phyloP scores from a whole-genome alignment of 1,284 basidiomycete genomes.

The Pterulicium gracile region DNA sequence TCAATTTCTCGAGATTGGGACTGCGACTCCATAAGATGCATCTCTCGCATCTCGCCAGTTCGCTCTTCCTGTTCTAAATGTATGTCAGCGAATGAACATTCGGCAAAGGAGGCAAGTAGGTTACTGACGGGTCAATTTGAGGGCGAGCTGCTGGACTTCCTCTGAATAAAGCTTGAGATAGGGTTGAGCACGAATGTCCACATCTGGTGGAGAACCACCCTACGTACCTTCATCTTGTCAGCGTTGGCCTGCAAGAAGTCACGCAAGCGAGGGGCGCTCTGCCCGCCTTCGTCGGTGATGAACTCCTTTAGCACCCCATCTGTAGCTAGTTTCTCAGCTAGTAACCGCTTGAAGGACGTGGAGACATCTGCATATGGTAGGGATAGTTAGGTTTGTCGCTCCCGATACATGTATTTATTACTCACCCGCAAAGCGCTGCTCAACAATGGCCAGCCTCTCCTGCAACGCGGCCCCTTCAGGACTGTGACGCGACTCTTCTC shows the following conservation, averaged over 20 bases:
- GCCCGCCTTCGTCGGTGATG: conserved; percentile 59
- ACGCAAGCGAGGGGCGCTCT: conserved; percentile 57
- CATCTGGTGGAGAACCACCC: not conserved
- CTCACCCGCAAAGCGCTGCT: conserved; percentile 62
- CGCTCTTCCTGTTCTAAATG: conserved; percentile 72
- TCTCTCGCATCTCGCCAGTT: conserved; percentile 75
- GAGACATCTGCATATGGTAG: conserved; percentile 47
- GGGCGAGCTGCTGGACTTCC: conserved; percentile 64
- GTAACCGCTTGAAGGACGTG: conserved; percentile 62
- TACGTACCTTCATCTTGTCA: conserved; percentile 57
- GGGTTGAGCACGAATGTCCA: not conserved
- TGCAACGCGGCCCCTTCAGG: no score
- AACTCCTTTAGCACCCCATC: conserved; percentile 64
- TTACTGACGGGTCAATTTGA: conserved; percentile 58
- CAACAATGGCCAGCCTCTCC: conserved; percentile 53
- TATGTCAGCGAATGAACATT: conserved; percentile 7
- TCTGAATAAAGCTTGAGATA: conserved; percentile 47
- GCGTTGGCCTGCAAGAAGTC: conserved; percentile 64
- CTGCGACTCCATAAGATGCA: conserved; percentile 64
- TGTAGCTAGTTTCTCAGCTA: conserved; percentile 59
- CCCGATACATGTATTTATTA: conserved; percentile 5
- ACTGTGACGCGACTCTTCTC: conserved; percentile 13
- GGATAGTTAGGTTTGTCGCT: conserved; percentile 7
- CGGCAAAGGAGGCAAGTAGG: not conserved
- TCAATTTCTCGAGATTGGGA: conserved; percentile 71